A percentile compares a stretch with the other conserved stretches of the same genome.
These are phyloP conservation scores for Hirschioporus abietinus DNA, from an alignment of 768 basidiomycete species.

Conservation along the genomic window DNA sequence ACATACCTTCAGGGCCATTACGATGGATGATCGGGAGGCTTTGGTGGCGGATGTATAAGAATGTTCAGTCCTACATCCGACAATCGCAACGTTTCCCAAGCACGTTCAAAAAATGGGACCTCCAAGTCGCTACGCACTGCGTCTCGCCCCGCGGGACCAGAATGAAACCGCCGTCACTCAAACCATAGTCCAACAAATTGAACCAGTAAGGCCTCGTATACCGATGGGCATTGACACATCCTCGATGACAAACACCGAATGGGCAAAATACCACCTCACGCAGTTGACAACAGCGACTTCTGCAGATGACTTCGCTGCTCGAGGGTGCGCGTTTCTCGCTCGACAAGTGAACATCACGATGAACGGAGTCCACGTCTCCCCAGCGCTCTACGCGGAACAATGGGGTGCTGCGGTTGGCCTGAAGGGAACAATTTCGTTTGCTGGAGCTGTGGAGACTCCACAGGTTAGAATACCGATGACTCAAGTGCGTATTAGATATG, in stretches of 20 bases:
- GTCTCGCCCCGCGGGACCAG: background rate
- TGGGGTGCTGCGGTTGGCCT: background rate
- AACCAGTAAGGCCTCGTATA: background rate
- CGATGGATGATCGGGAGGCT: background rate
- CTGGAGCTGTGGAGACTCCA: background rate
- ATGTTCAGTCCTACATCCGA: background rate
- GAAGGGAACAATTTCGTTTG: background rate
- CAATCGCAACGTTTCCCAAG: background rate
- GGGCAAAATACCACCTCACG: background rate
- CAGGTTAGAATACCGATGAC: background rate
- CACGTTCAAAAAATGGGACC: background rate
- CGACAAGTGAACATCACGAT: background rate
- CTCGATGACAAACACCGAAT: background rate
- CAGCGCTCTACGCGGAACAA: background rate
- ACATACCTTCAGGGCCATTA: background rate
- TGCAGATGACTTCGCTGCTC: background rate
- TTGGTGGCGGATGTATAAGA: background rate
- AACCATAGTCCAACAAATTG: background rate
- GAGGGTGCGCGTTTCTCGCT: background rate
- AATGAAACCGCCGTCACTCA: background rate
- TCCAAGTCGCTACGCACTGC: background rate
- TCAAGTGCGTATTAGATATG: background rate
- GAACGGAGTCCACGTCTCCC: background rate
- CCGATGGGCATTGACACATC: background rate
- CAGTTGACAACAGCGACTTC: background rate